Evolutionary conservation across 2,329 filamentous ascomycete genomes (phyloP).

Genomic region (Sporothrix brasiliensis): DNA sequence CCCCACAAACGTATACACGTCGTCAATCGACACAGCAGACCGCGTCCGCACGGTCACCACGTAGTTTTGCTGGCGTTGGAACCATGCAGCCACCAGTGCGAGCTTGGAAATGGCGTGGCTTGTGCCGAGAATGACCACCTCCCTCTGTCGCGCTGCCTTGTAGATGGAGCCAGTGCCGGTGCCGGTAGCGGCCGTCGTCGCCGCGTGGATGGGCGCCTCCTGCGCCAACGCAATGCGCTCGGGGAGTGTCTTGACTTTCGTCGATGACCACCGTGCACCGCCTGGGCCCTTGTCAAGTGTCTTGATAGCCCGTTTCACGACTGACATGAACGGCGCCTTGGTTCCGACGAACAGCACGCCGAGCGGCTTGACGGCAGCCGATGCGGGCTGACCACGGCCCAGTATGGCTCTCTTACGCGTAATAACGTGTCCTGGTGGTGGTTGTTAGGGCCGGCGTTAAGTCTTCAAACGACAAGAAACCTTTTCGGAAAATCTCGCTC

Average conservation of each 20-base stretch:
- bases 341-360: constrained; percentile 64
- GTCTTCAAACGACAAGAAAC: background rate
- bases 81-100: constrained; percentile 65
- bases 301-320: constrained; percentile 66
- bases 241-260: constrained; percentile 51
- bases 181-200: constrained; percentile 27
- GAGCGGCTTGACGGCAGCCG: constrained; percentile 10
- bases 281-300: constrained; percentile 59
- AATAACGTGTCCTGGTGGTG: background rate
- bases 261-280: constrained; percentile 51
- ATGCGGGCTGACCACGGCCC: constrained; percentile 22
- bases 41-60: constrained; percentile 63
- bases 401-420: constrained; percentile 29
- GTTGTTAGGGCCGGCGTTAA: background rate
- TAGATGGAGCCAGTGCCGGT: constrained; percentile 21
- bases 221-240: constrained; percentile 51
- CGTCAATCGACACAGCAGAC: constrained; percentile 68
- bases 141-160: constrained; percentile 42
- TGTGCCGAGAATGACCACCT: constrained; percentile 55
- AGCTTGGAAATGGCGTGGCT: constrained; percentile 68
- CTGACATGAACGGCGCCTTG: constrained; percentile 67
- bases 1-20: constrained; percentile 55
- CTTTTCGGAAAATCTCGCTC: background rate
- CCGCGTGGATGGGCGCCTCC: constrained; percentile 7
- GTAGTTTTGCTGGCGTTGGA: constrained; percentile 63